phyloP scores from a whole-genome alignment of 1,139 yeast genomes.

The Kazachstania sp. region DNA sequence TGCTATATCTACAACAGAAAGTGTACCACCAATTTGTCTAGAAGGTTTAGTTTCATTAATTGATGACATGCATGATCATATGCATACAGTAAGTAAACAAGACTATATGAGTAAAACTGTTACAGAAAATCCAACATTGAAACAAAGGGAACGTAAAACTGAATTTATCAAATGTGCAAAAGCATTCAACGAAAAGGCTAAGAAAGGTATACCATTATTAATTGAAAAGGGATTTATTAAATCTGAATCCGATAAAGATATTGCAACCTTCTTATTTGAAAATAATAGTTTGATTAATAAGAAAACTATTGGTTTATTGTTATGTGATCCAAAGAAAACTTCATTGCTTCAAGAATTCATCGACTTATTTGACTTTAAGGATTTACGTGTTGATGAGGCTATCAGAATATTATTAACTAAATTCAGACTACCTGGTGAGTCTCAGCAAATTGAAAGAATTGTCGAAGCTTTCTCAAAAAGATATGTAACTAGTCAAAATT shows the following conservation, averaged over 20 bases:
- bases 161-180: constrained; percentile 69
- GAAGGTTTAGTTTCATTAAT: constrained; percentile 76
- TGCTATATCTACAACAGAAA: constrained; percentile 66
- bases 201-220: constrained; percentile 59
- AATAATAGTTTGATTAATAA: constrained; percentile 80
- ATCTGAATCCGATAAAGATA: constrained; percentile 47
- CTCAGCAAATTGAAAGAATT: constrained; percentile 89
- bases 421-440: constrained; percentile 93
- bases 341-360: constrained; percentile 59
- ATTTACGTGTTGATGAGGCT: constrained; percentile 86
- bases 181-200: constrained; percentile 68
- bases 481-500: constrained; percentile 55
- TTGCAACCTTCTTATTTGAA: constrained; percentile 68
- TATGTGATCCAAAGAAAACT: constrained; percentile 67
- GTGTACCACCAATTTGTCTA: constrained; percentile 87
- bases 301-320: constrained; percentile 73
- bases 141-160: constrained; percentile 51
- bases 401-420: constrained; percentile 70
- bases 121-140: constrained; percentile 16
- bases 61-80: constrained; percentile 54
- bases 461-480: constrained; percentile 80
- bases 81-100: constrained; percentile 31
- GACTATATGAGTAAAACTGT: constrained; percentile 10
- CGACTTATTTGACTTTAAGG: constrained; percentile 62
- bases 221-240: constrained; percentile 56